These are phyloP conservation scores for Paracoccidioides lutzii DNA, from an alignment of 2,329 filamentous ascomycete genomes.

Conservation along the genomic window DNA sequence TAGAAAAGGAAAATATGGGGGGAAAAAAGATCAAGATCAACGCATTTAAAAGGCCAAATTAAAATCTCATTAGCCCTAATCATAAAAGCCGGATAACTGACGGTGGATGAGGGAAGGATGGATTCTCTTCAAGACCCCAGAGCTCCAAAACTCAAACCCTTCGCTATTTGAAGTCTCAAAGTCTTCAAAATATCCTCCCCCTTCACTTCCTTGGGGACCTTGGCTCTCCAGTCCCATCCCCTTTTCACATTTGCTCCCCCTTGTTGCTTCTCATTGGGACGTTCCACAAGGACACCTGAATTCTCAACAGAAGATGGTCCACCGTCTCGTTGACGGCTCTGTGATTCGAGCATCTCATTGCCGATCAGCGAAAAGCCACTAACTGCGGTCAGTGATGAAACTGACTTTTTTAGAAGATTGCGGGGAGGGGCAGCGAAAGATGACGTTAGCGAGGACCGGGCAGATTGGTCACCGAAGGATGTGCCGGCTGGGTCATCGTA, in stretches of 20 bases:
- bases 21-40: background rate
- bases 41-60: background rate
- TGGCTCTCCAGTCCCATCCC: constrained; percentile 60
- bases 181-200: constrained; percentile 60
- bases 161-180: constrained; percentile 59
- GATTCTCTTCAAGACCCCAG: constrained; percentile 14
- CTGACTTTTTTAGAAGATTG: constrained; percentile 53
- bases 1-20: no score
- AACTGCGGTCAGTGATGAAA: constrained; percentile 41
- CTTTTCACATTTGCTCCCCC: constrained; percentile 36
- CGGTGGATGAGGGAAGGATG: background rate
- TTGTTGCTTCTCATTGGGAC: constrained; percentile 12
- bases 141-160: constrained; percentile 46
- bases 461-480: constrained; percentile 4
- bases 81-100: constrained; percentile 6
- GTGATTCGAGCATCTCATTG: constrained; percentile 52
- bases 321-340: constrained; percentile 17
- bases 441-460: constrained; percentile 11
- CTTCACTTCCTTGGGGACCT: constrained; percentile 43
- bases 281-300: constrained; percentile 37
- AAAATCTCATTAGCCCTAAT: constrained; percentile 1
- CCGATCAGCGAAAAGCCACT: constrained; percentile 59
- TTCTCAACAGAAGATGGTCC: constrained; percentile 37
- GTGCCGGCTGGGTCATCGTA: constrained; percentile 33
- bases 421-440: constrained; percentile 33